A percentile compares a stretch with the other conserved stretches of the same genome.
These are phyloP conservation scores for Takakia lepidozioides DNA, from an alignment of 225 moss, liverwort and hornwort genomes.

Conservation along the genomic window DNA sequence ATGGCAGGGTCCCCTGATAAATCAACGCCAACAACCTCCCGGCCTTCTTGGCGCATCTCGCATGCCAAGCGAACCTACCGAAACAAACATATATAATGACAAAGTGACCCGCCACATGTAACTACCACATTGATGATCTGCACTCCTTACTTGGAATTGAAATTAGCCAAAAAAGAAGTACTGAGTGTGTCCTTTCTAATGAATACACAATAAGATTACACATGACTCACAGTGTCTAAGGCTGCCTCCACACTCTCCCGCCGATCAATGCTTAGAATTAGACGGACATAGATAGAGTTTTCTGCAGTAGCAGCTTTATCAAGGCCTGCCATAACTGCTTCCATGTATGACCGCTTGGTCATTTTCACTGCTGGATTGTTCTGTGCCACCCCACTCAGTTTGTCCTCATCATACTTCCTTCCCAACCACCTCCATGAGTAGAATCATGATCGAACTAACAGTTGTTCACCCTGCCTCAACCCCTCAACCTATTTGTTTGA, in stretches of 20 bases:
- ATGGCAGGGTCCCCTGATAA: conserved; percentile 76
- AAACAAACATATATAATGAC: too few species aligned
- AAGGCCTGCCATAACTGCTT: conserved; percentile 77
- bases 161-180: too few species aligned
- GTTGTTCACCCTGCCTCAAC: too few species aligned
- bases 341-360: conserved; percentile 84
- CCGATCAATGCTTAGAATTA: conserved; percentile 85
- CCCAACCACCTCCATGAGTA: too few species aligned
- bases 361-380: conserved; percentile 55
- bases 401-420: too few species aligned
- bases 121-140: too few species aligned
- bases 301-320: conserved; percentile 21
- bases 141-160: too few species aligned
- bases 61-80: conserved; percentile 70
- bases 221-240: conserved; percentile 65
- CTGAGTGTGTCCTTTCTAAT: too few species aligned
- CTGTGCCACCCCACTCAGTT: too few species aligned
- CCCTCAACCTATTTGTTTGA: not conserved
- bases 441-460: too few species aligned
- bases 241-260: conserved; percentile 67
- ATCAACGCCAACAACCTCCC: conserved; percentile 74
- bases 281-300: conserved; percentile 40
- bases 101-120: too few species aligned
- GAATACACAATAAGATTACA: too few species aligned
- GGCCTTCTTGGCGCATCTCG: conserved; percentile 59